A percentile compares a stretch with the other conserved stretches of the same genome.
Evolutionary conservation across 2,329 filamentous ascomycete species (phyloP).

Genomic region (Colletotrichum lindemuthianum): DNA sequence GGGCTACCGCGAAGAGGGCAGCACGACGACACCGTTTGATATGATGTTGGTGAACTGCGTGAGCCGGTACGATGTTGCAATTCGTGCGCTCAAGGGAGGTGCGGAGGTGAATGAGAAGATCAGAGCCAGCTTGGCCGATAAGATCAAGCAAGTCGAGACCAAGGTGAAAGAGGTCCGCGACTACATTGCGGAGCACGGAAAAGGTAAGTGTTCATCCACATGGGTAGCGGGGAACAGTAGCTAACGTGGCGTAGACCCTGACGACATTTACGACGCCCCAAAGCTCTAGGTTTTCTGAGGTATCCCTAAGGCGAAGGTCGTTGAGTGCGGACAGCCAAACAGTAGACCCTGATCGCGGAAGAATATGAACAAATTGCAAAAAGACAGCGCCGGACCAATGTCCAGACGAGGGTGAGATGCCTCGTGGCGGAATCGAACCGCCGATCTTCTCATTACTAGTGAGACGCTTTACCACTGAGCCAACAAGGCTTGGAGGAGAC

Average conservation of each 20-base stretch:
- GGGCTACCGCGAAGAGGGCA: slow-evolving; percentile 73
- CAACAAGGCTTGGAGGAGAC: slow-evolving; percentile 37
- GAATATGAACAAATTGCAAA: neutral
- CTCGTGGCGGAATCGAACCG: slow-evolving; percentile 38
- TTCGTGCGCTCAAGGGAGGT: slow-evolving; percentile 61
- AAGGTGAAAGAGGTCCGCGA: slow-evolving; percentile 59
- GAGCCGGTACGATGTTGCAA: slow-evolving; percentile 68
- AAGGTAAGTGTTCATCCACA: slow-evolving; percentile 52
- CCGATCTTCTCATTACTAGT: slow-evolving; percentile 39
- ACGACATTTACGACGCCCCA: slow-evolving; percentile 61
- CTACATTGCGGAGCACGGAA: slow-evolving; percentile 62
- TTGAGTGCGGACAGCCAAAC: neutral
- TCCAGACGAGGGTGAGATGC: neutral
- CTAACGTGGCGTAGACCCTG: slow-evolving; percentile 53
- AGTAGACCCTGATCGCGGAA: neutral
- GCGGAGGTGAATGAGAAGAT: slow-evolving; percentile 59
- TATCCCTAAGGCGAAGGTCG: neutral
- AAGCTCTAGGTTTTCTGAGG: slow-evolving; percentile 46
- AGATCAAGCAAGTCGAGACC: slow-evolving; percentile 58
- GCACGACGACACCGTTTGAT: slow-evolving; percentile 74
- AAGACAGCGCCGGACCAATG: rapidly evolving
- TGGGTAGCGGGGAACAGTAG: slow-evolving; percentile 17
- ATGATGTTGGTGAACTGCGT: slow-evolving; percentile 74
- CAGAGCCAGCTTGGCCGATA: slow-evolving; percentile 53
- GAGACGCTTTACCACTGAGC: slow-evolving; percentile 38